Evolutionary conservation across 768 basidiomycete genomes (phyloP).

Genomic region (Dioszegia aurantiaca): DNA sequence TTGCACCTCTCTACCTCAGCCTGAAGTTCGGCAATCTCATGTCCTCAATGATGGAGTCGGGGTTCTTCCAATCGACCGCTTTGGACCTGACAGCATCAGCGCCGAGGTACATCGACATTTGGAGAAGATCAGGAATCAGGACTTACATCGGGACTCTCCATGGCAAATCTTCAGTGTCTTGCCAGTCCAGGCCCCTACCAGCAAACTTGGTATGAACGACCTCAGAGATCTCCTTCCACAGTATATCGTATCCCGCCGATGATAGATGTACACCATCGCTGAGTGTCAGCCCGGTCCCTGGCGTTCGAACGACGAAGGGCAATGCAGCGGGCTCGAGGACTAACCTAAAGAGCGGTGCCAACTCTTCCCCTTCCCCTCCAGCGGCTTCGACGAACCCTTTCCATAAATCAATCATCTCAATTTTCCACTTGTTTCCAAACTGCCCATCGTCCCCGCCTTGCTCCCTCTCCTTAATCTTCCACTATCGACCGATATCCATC

Average conservation of each 20-base stretch:
- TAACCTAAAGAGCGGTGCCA: slow-evolving; percentile 12
- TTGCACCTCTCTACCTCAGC: too few species aligned
- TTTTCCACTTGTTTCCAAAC: slow-evolving; percentile 1
- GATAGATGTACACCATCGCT: slow-evolving; percentile 74
- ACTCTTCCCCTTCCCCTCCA: slow-evolving; percentile 15
- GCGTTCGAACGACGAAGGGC: not conserved
- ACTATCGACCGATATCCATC: slow-evolving; percentile 2
- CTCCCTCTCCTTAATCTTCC: slow-evolving; percentile 17
- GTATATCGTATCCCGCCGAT: slow-evolving; percentile 68
- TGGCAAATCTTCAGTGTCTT: slow-evolving; percentile 22
- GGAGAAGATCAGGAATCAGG: not conserved
- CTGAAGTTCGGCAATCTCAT: not conserved
- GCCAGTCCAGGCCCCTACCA: slow-evolving; percentile 38
- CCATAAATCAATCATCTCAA: slow-evolving; percentile 20
- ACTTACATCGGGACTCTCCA: not conserved
- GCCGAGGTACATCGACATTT: not conserved
- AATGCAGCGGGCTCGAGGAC: too few species aligned
- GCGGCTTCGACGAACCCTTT: slow-evolving; percentile 2
- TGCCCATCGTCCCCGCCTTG: not conserved
- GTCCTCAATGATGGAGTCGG: not conserved
- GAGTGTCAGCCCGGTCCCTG: not conserved
- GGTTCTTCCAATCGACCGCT: not conserved
- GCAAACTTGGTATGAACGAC: slow-evolving; percentile 30
- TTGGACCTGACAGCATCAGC: not conserved
- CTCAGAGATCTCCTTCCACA: slow-evolving; percentile 44